Evolutionary conservation across 1,284 basidiomycete genomes (phyloP), one percentile per base, ranked within the genome.

Genomic region (Vanrija pseudolonga): DNA sequence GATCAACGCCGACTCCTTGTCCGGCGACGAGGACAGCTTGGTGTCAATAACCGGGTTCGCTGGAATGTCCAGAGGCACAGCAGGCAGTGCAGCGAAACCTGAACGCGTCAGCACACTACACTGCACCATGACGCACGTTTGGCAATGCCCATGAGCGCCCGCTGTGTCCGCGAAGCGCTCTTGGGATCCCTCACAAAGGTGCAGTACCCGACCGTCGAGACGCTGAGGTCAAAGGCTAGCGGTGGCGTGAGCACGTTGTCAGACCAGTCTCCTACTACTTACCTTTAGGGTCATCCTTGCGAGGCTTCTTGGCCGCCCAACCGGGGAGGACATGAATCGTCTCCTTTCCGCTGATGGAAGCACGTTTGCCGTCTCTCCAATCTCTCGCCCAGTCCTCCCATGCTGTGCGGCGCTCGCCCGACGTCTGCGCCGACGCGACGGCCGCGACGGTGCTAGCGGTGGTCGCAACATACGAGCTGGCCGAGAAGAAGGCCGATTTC

Each of bases 71-170:
- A 50, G 45, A 0, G 57, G 53, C 4, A 52, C 45, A 0, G 50
- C 32, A 18, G 59, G 59, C 9, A 61, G 53, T 19, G 59, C 59
- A 2, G 59, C 59, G 9, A 61, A 55, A 6, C 51, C 51, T 52
- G 38, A 14, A 14, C 15, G 5, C 14, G 36, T 42, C 26, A 42
- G 40, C 37, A 7, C 3, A 8, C 18, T 3, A 6, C 18, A 4
- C n/a, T 12, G 20, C 3, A 18, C 9, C 4, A 41, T 7, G 19
- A 50, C 49, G 22, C n/a, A 89, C 90, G 80, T 80, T 85, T 87
- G 8, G 89, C 90, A 40, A 92, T 74, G 19, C 81, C 80, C 54
- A 91, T 79, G 63, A 92, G 88, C 0, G 87, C 84, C 14, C 82
- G 80, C 57, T 91, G 89, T 1, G 87, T 84, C 6, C 88, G 83